Evolutionary conservation across 164 flowering plant genomes (phyloP).

Genomic region (Aristolochia fimbriata): DNA sequence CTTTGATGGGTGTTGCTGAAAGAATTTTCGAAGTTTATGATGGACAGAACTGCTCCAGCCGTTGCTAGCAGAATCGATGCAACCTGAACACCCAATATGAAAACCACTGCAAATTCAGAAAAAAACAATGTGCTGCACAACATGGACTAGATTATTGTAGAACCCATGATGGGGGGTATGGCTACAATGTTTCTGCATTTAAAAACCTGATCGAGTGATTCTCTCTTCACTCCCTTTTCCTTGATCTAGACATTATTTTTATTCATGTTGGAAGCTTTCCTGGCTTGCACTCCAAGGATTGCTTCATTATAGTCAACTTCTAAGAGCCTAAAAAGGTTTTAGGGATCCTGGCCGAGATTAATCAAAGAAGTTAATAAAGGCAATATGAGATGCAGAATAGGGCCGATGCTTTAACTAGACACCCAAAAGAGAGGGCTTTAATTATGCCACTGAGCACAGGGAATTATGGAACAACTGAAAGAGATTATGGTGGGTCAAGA

Average conservation of each 20-base stretch:
- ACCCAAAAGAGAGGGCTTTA: too few relatives aligned
- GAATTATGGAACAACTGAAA: too few relatives aligned
- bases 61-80: conserved; percentile 53
- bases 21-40: conserved; percentile 58
- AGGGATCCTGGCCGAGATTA: not conserved
- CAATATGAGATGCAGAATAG: not conserved
- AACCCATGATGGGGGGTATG: not conserved
- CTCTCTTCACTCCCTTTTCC: not conserved
- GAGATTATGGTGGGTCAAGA: too few relatives aligned
- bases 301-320: conserved; percentile 3
- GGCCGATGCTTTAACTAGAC: too few relatives aligned
- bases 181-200: not conserved
- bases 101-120: conserved; percentile 1
- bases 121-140: too few relatives aligned
- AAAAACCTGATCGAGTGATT: conserved; percentile 2
- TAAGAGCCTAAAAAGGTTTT: not conserved
- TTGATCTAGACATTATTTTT: too few relatives aligned
- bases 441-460: too few relatives aligned
- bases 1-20: conserved; percentile 73
- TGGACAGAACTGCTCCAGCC: conserved; percentile 64
- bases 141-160: not conserved
- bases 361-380: not conserved
- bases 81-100: conserved; percentile 25
- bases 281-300: conserved; percentile 21
- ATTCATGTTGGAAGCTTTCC: not conserved